Evolutionary conservation across 768 basidiomycete species (phyloP), one percentile per base, ranked within the genome.

Genomic region (Epithele typhae): DNA sequence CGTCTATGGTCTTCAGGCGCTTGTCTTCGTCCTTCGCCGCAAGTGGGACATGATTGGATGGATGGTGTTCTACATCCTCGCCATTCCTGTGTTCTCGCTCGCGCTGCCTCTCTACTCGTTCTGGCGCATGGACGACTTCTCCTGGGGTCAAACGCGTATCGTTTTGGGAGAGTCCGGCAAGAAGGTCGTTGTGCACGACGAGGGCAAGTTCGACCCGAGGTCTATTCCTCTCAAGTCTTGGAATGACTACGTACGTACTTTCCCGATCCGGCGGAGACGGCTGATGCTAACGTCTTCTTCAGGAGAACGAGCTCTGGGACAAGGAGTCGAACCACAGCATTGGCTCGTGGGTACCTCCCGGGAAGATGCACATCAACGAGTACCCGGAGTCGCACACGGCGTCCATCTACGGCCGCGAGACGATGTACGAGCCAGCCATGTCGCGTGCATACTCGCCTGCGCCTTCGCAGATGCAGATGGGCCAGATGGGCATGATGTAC

Each of bases 41-140:
- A 92, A 96, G 64, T 98, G 94, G 89, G 94, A 97, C 65, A 96
- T 97, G 92, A 82, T 97, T 57, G 92, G 92, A 4, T 95, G 93
- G 92, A 91, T 92, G 87, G 58, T 91, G 24, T 90, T 99, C 70
- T 99, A 98, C 68, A 92, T 98, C 61, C 64, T 93, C 30, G 93
- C 95, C 46, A 89, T 97, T 53, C 94, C 94, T 3, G 78, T 82
- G 35, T 96, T 95, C 71, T 92, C 92, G 6, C 89, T 96, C 76
- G 77, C 90, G 71, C 78, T 97, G 22, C 94, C 92, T 4, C 71
- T 96, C 11, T 94, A 92, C 64, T 93, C 92, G 5, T 95, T 97
- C 84, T 98, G 93, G 94, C 77, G 73, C 55, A 96, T 97, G 93
- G 94, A 95, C 64, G 92, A 95, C 67, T 96, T 95, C 79, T 91